These are phyloP conservation scores for Cryptococcus neoformans DNA, from an alignment of 1,284 basidiomycete genomes.

Conservation along the genomic window DNA sequence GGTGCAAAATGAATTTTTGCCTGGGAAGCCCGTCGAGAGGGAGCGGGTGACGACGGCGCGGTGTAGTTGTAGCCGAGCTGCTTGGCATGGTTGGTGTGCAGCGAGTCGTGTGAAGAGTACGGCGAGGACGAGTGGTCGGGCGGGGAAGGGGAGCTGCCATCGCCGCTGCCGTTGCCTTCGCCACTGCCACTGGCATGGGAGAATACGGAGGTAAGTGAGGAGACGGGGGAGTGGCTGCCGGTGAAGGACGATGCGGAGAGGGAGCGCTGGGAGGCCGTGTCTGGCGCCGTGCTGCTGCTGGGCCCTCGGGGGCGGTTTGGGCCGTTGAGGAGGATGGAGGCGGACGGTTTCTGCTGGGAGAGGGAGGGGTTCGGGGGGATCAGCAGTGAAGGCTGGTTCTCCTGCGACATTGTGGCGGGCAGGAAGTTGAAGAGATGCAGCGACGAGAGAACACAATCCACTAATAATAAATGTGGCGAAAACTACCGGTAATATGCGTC, in stretches of 20 bases:
- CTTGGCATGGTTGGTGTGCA: neutral
- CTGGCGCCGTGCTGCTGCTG: neutral
- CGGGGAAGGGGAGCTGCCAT: neutral
- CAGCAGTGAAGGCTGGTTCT: slow-evolving; percentile 14
- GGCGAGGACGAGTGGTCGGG: neutral
- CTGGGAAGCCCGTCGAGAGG: slow-evolving; percentile 4
- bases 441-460: too few relatives aligned
- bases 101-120: neutral
- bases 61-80: neutral
- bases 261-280: neutral
- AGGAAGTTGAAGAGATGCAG: slow-evolving; percentile 1
- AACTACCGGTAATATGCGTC: neutral
- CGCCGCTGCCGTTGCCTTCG: neutral
- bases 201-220: neutral
- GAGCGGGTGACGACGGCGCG: neutral
- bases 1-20: slow-evolving; percentile 34
- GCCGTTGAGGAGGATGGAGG: slow-evolving; percentile 29
- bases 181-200: neutral
- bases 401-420: slow-evolving; percentile 1
- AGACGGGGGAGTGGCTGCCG: neutral
- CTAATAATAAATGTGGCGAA: neutral
- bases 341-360: slow-evolving; percentile 13
- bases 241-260: neutral
- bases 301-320: slow-evolving; percentile 6
- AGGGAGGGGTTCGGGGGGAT: slow-evolving; percentile 26